A percentile compares a stretch with the other conserved stretches of the same genome.
Conservation (phyloP, 2,329 filamentous ascomycete species). For the Ceratocystiopsis brevicomis region DNA sequence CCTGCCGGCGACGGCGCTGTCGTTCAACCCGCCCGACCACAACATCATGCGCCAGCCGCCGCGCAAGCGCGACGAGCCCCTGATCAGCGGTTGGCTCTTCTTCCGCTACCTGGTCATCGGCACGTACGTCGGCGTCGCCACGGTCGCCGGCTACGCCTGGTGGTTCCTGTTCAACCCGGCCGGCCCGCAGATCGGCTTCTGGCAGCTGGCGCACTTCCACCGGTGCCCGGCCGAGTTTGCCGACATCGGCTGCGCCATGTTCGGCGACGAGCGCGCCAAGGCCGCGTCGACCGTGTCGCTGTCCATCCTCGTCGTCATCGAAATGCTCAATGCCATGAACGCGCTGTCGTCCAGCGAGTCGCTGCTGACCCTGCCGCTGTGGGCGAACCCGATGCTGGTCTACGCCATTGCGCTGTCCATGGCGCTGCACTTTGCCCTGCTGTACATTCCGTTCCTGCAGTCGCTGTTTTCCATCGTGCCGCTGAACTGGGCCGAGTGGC, state of each 20-base stretch:
- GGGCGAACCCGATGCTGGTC: conserved; percentile 96
- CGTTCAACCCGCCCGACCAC: conserved; percentile 96
- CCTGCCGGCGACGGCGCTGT: conserved; percentile 84
- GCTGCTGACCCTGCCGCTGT: conserved; percentile 80
- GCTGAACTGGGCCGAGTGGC: conserved; percentile 73
- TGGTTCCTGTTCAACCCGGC: conserved; percentile 95
- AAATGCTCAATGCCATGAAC: conserved; percentile 99
- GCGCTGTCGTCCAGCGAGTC: conserved; percentile 90
- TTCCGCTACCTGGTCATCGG: conserved; percentile 95
- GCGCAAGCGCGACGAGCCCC: conserved; percentile 75
- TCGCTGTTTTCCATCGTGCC: conserved; percentile 79
- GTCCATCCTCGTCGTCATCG: conserved; percentile 84
- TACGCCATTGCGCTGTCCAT: conserved; percentile 88
- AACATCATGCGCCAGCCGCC: conserved; percentile 92
- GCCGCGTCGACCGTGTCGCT: conserved; percentile 85
- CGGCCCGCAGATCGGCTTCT: conserved; percentile 82
- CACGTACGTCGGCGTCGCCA: conserved; percentile 83
- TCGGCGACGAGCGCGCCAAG: conserved; percentile 68
- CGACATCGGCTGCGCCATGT: conserved; percentile 84
- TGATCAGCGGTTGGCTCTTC: conserved; percentile 92
- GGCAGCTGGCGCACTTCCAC: conserved; percentile 83
- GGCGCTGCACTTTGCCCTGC: conserved; percentile 80
- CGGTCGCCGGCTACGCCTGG: conserved; percentile 96
- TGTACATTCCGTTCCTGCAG: conserved; percentile 84
- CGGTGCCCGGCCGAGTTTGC: conserved; percentile 71